phyloP scores from a whole-genome alignment of 2,329 filamentous ascomycete species.

The Exophiala phaeomuriformis region DNA sequence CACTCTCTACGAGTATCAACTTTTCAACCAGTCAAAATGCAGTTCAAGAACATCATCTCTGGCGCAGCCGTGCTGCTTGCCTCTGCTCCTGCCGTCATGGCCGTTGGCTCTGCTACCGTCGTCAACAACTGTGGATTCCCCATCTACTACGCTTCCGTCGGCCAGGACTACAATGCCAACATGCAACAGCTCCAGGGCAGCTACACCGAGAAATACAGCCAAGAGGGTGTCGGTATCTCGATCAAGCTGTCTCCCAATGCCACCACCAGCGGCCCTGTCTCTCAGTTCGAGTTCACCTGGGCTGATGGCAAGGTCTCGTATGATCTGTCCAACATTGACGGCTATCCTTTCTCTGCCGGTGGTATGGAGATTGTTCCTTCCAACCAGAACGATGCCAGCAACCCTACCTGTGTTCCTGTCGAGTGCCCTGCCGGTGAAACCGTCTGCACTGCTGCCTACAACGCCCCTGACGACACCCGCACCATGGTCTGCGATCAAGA shows the following conservation, averaged over 20 bases:
- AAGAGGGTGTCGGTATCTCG: slow-evolving; percentile 35
- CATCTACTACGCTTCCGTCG: slow-evolving; percentile 38
- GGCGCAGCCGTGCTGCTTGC: slow-evolving; percentile 30
- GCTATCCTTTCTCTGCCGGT: slow-evolving; percentile 34
- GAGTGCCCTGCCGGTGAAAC: slow-evolving; percentile 24
- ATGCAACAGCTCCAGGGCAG: slow-evolving; percentile 30
- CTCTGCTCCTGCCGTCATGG: slow-evolving; percentile 31
- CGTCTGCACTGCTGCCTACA: slow-evolving; percentile 25
- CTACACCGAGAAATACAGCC: slow-evolving; percentile 34
- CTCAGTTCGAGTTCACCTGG: slow-evolving; percentile 38
- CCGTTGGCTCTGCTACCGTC: slow-evolving; percentile 35
- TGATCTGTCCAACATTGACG: slow-evolving; percentile 39
- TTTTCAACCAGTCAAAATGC: slow-evolving; percentile 29
- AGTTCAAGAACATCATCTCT: slow-evolving; percentile 29
- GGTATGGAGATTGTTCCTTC: slow-evolving; percentile 25
- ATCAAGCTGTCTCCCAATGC: slow-evolving; percentile 38
- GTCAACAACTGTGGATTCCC: slow-evolving; percentile 34
- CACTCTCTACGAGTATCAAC: slow-evolving; percentile 9
- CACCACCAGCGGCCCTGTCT: slow-evolving; percentile 32
- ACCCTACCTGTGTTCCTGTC: slow-evolving; percentile 24
- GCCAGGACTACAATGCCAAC: slow-evolving; percentile 29
- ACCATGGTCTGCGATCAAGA: slow-evolving; percentile 26
- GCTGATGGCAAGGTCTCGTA: slow-evolving; percentile 35
- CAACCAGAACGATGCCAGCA: slow-evolving; percentile 20
- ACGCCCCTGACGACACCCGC: slow-evolving; percentile 25